These are phyloP conservation scores for Geotrichum phurueaensis DNA, from an alignment of 1,139 yeast genomes.

Conservation along the genomic window DNA sequence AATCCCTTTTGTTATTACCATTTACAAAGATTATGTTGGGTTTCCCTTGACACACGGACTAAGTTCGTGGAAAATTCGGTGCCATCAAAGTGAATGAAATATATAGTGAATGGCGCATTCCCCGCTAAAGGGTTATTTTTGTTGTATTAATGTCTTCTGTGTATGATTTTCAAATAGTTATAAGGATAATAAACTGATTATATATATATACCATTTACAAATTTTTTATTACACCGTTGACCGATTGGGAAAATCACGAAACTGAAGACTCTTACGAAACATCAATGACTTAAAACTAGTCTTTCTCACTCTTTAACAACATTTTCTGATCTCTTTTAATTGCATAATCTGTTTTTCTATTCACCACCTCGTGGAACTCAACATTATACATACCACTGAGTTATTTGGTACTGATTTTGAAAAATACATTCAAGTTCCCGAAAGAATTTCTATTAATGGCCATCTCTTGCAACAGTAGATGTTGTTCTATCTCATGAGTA, in stretches of 20 bases:
- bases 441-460: slow-evolving; percentile 53
- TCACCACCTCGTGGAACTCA: slow-evolving; percentile 57
- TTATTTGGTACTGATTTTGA: slow-evolving; percentile 23
- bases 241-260: slow-evolving; percentile 73
- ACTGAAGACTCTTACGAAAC: slow-evolving; percentile 48
- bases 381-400: slow-evolving; percentile 38
- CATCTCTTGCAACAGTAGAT: slow-evolving; percentile 67
- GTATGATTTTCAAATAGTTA: too few relatives aligned
- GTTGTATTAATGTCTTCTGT: too few relatives aligned
- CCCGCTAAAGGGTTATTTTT: too few relatives aligned
- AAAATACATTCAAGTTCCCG: slow-evolving; percentile 24
- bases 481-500: slow-evolving; percentile 67
- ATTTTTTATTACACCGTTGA: slow-evolving; percentile 44
- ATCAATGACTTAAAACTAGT: slow-evolving; percentile 64
- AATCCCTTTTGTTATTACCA: slow-evolving; percentile 61
- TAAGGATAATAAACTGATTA: too few relatives aligned
- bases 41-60: too few relatives aligned
- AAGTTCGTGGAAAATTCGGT: too few relatives aligned
- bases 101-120: too few relatives aligned
- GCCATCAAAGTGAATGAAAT: too few relatives aligned
- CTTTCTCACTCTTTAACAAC: slow-evolving; percentile 72
- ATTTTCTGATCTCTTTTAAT: slow-evolving; percentile 77
- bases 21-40: too few relatives aligned
- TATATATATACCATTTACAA: too few relatives aligned
- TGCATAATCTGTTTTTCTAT: slow-evolving; percentile 83